Evolutionary conservation across 495 filamentous ascomycete species (phyloP).

Genomic region (Xylaria flabelliformis): DNA sequence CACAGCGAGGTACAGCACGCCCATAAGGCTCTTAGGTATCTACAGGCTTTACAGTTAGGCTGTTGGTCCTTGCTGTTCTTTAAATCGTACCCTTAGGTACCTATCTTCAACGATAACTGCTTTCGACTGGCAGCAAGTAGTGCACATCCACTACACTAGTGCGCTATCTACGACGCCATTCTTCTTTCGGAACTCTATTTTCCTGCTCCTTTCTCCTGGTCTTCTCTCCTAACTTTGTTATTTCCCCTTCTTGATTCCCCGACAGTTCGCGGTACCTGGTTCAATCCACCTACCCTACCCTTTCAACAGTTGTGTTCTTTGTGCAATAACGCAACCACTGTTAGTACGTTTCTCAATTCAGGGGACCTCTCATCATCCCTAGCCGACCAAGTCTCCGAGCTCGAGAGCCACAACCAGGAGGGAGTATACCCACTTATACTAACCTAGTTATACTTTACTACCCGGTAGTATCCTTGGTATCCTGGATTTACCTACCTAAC

Average conservation of each 20-base stretch:
- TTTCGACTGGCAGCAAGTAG: not conserved
- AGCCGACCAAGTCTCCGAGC: not conserved
- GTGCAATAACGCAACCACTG: constrained; percentile 1
- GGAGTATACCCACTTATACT: constrained; percentile 2
- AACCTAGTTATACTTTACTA: constrained; percentile 17
- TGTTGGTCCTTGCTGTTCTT: too few species aligned
- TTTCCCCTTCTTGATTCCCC: constrained; percentile 11
- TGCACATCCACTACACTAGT: not conserved
- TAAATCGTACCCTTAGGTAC: not conserved
- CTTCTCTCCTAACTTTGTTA: constrained; percentile 7
- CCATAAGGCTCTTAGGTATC: not conserved
- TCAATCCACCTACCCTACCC: not conserved
- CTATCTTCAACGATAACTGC: not conserved
- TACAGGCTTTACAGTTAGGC: not conserved
- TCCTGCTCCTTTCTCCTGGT: constrained; percentile 22
- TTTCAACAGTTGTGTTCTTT: not conserved
- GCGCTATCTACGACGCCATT: constrained; percentile 19
- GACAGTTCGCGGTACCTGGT: not conserved
- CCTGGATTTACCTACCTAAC: constrained; percentile 16
- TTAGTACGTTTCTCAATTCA: not conserved
- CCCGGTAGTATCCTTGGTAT: constrained; percentile 12
- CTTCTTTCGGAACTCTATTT: constrained; percentile 25
- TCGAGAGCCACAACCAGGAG: constrained; percentile 1
- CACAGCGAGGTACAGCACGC: too few species aligned
- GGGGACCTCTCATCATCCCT: not conserved